Evolutionary conservation across 2,329 filamentous ascomycete genomes (phyloP), one percentile per base, ranked within the genome.

Genomic region (Zalaria sp.): DNA sequence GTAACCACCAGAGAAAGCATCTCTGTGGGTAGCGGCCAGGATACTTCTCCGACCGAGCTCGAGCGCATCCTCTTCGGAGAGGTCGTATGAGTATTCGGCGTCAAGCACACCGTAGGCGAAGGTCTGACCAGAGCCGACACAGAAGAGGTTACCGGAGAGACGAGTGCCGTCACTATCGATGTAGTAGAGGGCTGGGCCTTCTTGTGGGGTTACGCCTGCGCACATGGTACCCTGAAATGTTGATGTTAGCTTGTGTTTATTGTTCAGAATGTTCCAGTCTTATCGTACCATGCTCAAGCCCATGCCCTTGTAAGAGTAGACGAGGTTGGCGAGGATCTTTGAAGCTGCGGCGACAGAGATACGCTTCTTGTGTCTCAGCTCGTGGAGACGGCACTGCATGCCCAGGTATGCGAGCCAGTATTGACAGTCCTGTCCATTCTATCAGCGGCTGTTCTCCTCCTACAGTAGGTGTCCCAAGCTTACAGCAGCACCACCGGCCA

Each of bases 331-430:
- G 53, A 98, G 83, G 63, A 98, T 95, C 76, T 98, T 98, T 60
- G 83, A 93, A 41, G 91, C 91, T 37, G 91, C 91, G 37, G 91
- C 89, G 50, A 98, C 91, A 47, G 86, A 91, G 71, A 98, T 98
- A 61, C 91, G 86, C 64, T 87, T 86, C 75, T 98, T 98, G 75
- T 98, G 89, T 52, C 91, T 86, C 57, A 98, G 88, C 72, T 98
- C 91, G 72, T 98, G 89, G 51, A 98, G 83, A 46, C 91, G 87
- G 71, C 91, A 98, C 73, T 98, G 88, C 82, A 96, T 94, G 57
- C 89, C 91, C 51, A 98, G 77, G 73, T 93, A 98, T 58, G 87
- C 88, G 50, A 98, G 83, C 91, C 91, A 98, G 76, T 95, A 96
- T 78, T 96, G 91, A 67, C 91, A 98, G 68, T 98, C 91, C 78